Evolutionary conservation across 1,139 yeast species (phyloP).

Genomic region (Magnusiomyces suaveolens): DNA sequence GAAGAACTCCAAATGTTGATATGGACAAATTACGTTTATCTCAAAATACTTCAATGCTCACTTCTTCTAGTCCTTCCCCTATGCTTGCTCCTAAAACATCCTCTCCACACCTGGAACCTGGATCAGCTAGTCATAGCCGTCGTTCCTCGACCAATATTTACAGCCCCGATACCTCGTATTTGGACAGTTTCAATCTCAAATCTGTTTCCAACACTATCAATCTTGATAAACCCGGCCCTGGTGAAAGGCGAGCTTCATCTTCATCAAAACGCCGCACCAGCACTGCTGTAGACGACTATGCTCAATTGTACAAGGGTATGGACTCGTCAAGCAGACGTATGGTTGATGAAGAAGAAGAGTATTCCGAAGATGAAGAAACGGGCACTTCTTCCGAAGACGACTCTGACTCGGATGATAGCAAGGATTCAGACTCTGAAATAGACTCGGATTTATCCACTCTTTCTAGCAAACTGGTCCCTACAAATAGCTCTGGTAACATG

Average conservation of each 20-base stretch:
- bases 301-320: slow-evolving; percentile 15
- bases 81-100: neutral
- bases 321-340: slow-evolving; percentile 12
- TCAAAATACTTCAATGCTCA: neutral
- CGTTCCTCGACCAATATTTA: neutral
- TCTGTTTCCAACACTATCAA: neutral
- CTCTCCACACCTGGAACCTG: neutral
- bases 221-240: neutral
- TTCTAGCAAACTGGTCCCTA: slow-evolving; percentile 13
- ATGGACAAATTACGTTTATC: neutral
- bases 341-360: slow-evolving; percentile 13
- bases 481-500: slow-evolving; percentile 38
- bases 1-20: neutral
- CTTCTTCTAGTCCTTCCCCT: neutral
- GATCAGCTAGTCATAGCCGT: neutral
- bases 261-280: neutral
- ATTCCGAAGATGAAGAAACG: slow-evolving; percentile 17
- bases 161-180: neutral
- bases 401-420: slow-evolving; percentile 22
- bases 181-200: neutral
- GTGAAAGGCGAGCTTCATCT: neutral
- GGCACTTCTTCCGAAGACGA: slow-evolving; percentile 16
- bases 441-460: slow-evolving; percentile 18
- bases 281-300: slow-evolving; percentile 20
- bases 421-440: slow-evolving; percentile 21